Base-by-base conservation (phyloP, 2,329 filamentous ascomycete species). In the Phyllachora maydis region DNA sequence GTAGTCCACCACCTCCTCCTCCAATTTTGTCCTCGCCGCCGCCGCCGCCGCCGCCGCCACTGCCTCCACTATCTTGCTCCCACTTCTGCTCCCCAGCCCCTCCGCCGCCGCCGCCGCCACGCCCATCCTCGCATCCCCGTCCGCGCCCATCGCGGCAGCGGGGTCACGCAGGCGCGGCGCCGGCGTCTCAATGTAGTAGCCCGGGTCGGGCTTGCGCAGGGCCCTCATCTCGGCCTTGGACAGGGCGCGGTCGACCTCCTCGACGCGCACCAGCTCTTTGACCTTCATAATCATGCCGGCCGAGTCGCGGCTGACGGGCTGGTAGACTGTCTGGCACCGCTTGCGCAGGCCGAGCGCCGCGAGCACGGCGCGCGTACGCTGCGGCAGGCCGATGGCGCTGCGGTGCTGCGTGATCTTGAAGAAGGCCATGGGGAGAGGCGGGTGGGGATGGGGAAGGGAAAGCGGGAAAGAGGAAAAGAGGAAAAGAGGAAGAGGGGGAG, bases 281-380 rank as follows among this genome's bases (percentile, higher is more conserved):
- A 93, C 81, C 49, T 75, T 74, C 59, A 93, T 74, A 41, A 93
- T 79, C 56, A 90, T 81, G 43, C 83, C 83, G 7, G 83, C 83
- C 31, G 79, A 69, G 35, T 81, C 70, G 19, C 71, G 67, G 30
- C 65, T 65, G 30, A 91, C 81, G 18, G 78, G 76, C 49, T 91
- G 75, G 59, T 90, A 92, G 39, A 92, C 83, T 25, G 77, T 85
- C 41, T 71, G 71, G 62, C 73, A 71, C 39, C 83, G 76, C 46
- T 76, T 78, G 39, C 72, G 76, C 32, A 93, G 66, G 27, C 83
- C 83, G 29, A 93, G 74, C 11, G 83, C 77, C 31, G 71, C 63
- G 27, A 93, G 75, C 11, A 85, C 78, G 42, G 76, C 79, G 43
- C 68, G 65, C 30, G 72, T 77, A 42, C 78, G 74, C 40, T 65